Conservation (phyloP, 139 green algal genomes). For the Volvox reticuliferus region DNA sequence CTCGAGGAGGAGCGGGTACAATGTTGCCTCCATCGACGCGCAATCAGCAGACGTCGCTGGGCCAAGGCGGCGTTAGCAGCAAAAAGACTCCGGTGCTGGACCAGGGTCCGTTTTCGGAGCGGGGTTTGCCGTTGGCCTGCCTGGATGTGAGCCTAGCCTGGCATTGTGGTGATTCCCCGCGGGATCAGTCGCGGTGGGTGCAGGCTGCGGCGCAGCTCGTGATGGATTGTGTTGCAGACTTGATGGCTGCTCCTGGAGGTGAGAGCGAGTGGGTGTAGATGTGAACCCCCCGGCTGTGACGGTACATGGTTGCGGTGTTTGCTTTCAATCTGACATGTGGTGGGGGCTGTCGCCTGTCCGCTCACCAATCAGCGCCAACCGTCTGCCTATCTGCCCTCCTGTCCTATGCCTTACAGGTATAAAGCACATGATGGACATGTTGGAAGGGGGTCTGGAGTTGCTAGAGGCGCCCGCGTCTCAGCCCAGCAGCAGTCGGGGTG, state of each 20-base stretch:
- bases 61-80: too few relatives aligned
- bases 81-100: not conserved
- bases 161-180: not conserved
- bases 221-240: slow-evolving; percentile 66
- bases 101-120: slow-evolving; percentile 13
- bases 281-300: too few relatives aligned
- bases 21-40: not conserved
- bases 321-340: too few relatives aligned
- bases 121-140: not conserved
- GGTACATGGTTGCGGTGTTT: too few relatives aligned
- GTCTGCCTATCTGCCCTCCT: too few relatives aligned
- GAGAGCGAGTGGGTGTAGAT: not conserved
- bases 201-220: slow-evolving; percentile 57
- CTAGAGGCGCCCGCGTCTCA: not conserved
- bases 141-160: slow-evolving; percentile 18
- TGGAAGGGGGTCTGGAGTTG: slow-evolving; percentile 39
- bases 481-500: not conserved
- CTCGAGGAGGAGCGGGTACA: not conserved
- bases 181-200: slow-evolving; percentile 26
- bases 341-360: too few relatives aligned
- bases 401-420: slow-evolving; percentile 37
- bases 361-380: too few relatives aligned
- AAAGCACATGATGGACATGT: slow-evolving; percentile 21
- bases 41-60: not conserved
- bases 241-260: slow-evolving; percentile 20